Percentiles rank a stretch among this genome's conserved stretches.
Conservation (phyloP, 2,329 filamentous ascomycete species). For the Setomelanomma holmii region DNA sequence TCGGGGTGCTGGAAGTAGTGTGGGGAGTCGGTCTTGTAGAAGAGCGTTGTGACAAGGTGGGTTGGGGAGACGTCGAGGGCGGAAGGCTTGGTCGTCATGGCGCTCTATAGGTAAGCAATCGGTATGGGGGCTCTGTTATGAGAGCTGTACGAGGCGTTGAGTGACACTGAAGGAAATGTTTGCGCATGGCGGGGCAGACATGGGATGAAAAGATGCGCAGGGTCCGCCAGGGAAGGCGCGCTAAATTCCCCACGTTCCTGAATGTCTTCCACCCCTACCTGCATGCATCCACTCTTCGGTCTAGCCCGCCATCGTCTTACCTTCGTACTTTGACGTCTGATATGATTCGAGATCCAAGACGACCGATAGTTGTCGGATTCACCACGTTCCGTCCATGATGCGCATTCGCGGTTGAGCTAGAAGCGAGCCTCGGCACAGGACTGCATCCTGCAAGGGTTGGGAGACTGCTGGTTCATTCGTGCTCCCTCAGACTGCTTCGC, state of each 20-base stretch:
- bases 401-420: no score
- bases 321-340: not conserved
- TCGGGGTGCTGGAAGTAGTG: slow-evolving; percentile 57
- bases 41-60: slow-evolving; percentile 47
- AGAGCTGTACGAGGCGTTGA: no score
- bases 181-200: slow-evolving; percentile 2
- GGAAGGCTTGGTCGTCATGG: slow-evolving; percentile 24
- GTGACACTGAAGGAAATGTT: not conserved
- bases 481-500: no score
- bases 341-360: not conserved
- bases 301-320: not conserved
- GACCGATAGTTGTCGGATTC: not conserved
- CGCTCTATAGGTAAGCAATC: no score
- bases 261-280: not conserved
- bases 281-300: not conserved
- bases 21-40: slow-evolving; percentile 44
- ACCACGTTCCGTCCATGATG: not conserved
- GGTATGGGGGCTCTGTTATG: no score
- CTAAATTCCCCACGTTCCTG: slow-evolving; percentile 5
- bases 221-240: not conserved
- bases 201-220: slow-evolving; percentile 11
- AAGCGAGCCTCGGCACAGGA: not conserved
- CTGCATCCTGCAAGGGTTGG: not conserved
- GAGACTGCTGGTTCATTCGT: no score
- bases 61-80: slow-evolving; percentile 26